phyloP scores from a whole-genome alignment of 139 green algal genomes.

The Tetraselmis chui region DNA sequence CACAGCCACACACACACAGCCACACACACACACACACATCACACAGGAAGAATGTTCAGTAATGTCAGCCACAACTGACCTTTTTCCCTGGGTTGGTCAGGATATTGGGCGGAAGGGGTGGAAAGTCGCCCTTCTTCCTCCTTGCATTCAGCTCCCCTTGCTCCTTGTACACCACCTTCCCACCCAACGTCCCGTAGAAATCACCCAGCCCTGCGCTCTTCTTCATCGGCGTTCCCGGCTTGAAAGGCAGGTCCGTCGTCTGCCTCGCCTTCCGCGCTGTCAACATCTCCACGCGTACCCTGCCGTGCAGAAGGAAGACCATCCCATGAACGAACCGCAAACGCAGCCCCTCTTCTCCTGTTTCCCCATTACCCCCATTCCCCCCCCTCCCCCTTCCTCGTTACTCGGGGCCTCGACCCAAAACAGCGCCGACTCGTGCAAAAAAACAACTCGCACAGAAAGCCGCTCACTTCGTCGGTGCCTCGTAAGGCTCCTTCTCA shows the following conservation, averaged over 20 bases:
- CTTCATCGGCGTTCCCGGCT: background rate
- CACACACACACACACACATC: too few species aligned
- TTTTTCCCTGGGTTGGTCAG: background rate
- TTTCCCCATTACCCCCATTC: too few species aligned
- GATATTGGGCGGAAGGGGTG: background rate
- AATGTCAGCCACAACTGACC: background rate
- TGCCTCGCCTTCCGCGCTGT: background rate
- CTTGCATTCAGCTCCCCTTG: background rate
- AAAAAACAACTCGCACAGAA: too few species aligned
- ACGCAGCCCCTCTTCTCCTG: too few species aligned
- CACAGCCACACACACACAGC: too few species aligned
- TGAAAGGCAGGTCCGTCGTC: background rate
- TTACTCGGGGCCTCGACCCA: too few species aligned
- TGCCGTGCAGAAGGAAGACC: too few species aligned
- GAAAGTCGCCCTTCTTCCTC: background rate
- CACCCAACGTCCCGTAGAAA: background rate
- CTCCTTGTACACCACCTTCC: background rate
- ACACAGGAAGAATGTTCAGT: too few species aligned
- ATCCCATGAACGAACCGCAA: too few species aligned
- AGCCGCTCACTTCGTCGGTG: background rate
- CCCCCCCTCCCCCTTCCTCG: too few species aligned
- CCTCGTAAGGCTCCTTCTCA: background rate
- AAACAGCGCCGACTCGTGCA: too few species aligned
- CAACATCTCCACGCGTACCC: background rate
- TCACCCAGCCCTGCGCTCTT: background rate